phyloP scores from a whole-genome alignment of 352 stramenopile species.

The Phytophthora pisi region DNA sequence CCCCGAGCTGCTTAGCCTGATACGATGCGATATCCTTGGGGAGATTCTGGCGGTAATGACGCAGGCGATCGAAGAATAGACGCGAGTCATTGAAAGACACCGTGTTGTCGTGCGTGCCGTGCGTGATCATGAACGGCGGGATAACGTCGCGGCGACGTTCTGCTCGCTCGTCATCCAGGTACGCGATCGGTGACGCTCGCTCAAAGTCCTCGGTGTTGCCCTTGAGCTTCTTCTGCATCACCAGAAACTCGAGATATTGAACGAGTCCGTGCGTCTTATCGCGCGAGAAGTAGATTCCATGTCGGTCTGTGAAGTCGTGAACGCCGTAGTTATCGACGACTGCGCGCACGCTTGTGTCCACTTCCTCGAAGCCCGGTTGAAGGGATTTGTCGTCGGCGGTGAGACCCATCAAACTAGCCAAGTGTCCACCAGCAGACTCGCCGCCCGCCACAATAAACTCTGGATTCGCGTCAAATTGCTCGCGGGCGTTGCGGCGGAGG shows the following conservation, averaged over 20 bases:
- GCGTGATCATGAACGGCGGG: constrained; percentile 63
- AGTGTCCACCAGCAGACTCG: constrained; percentile 65
- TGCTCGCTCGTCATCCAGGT: constrained; percentile 39
- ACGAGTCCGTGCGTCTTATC: constrained; percentile 50
- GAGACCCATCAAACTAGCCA: constrained; percentile 56
- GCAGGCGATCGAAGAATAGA: constrained; percentile 63
- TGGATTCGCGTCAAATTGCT: constrained; percentile 45
- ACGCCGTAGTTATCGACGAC: constrained; percentile 65
- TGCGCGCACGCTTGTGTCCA: constrained; percentile 64
- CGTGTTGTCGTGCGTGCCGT: constrained; percentile 66
- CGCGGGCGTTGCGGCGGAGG: constrained; percentile 42
- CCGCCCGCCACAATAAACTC: constrained; percentile 67
- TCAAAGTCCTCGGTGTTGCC: constrained; percentile 53
- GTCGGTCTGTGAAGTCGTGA: constrained; percentile 63
- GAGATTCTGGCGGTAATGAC: constrained; percentile 41
- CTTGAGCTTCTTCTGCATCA: constrained; percentile 68
- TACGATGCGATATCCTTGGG: constrained; percentile 22
- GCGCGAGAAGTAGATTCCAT: constrained; percentile 56
- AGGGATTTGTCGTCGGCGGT: constrained; percentile 53
- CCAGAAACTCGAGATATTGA: constrained; percentile 57
- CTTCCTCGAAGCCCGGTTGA: constrained; percentile 63
- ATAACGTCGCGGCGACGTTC: constrained; percentile 29
- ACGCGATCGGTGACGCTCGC: constrained; percentile 57
- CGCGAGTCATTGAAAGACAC: constrained; percentile 61
- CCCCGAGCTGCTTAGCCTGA: constrained; percentile 32